Conservation (phyloP, 2,329 filamentous ascomycete genomes). For the Claviceps arundinis region DNA sequence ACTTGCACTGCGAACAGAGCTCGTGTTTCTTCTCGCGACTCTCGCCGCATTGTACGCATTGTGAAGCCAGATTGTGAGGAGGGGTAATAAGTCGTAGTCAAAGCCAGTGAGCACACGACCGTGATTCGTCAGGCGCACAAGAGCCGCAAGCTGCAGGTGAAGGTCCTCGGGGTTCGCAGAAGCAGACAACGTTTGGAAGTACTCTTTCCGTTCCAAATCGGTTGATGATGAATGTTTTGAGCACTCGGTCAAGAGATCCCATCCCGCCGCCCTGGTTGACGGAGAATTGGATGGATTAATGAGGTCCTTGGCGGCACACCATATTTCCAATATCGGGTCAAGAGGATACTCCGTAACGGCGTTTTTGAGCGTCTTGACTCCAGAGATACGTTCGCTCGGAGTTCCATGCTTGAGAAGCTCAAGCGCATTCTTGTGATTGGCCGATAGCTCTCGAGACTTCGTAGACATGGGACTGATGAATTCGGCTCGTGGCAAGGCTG, state of each 20-base stretch:
- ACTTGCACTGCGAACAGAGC: conserved; percentile 22
- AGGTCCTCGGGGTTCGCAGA: conserved; percentile 48
- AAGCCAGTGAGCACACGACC: conserved; percentile 53
- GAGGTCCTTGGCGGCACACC: conserved; percentile 53
- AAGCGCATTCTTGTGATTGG: conserved; percentile 40
- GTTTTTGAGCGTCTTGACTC: conserved; percentile 42
- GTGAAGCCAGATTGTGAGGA: conserved; percentile 48
- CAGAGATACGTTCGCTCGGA: conserved; percentile 39
- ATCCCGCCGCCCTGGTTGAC: conserved; percentile 44
- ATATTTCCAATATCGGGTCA: conserved; percentile 47
- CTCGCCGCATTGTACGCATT: conserved; percentile 40
- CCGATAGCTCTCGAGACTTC: conserved; percentile 30
- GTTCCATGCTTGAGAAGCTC: conserved; percentile 40
- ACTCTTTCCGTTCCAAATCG: conserved; percentile 53
- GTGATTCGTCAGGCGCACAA: conserved; percentile 46
- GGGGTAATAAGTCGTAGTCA: conserved; percentile 51
- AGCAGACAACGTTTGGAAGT: conserved; percentile 48
- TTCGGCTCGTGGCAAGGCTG: conserved; percentile 28
- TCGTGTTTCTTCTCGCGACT: conserved; percentile 34
- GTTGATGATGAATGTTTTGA: conserved; percentile 48
- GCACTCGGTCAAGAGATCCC: conserved; percentile 52
- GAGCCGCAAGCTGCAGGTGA: conserved; percentile 48
- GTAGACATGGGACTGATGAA: conserved; percentile 29
- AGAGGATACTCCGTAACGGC: conserved; percentile 46
- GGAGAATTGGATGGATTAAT: conserved; percentile 43